Evolutionary conservation across 306 rosid genomes (phyloP).

Genomic region (Trifolium repens): DNA sequence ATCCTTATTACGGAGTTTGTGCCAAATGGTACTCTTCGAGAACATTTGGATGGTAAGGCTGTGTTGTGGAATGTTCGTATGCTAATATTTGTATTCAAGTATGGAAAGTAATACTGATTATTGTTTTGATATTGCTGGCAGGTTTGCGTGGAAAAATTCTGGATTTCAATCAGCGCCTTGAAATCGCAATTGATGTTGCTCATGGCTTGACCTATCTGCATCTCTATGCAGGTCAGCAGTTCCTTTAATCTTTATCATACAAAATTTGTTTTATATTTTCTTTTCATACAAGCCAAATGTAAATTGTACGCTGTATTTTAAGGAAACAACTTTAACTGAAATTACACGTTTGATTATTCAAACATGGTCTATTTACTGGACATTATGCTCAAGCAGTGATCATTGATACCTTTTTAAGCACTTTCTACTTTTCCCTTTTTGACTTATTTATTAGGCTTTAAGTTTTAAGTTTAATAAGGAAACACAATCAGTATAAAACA

Average conservation of each 20-base stretch:
- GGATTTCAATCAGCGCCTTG: slow-evolving; percentile 96
- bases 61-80: slow-evolving; percentile 35
- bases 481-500: too few relatives aligned
- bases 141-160: slow-evolving; percentile 76
- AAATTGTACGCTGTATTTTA: slow-evolving; percentile 21
- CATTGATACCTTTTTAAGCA: slow-evolving; percentile 14
- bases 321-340: slow-evolving; percentile 2
- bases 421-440: slow-evolving; percentile 9
- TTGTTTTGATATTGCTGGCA: slow-evolving; percentile 48
- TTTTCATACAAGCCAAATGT: slow-evolving; percentile 26
- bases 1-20: slow-evolving; percentile 90
- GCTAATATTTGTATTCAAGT: slow-evolving; percentile 27
- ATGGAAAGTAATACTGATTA: slow-evolving; percentile 28
- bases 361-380: slow-evolving; percentile 18
- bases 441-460: not conserved
- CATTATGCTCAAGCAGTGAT: slow-evolving; percentile 14
- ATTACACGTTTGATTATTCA: slow-evolving; percentile 13
- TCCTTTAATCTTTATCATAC: slow-evolving; percentile 36
- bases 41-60: slow-evolving; percentile 93
- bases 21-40: slow-evolving; percentile 87
- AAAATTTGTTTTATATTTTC: slow-evolving; percentile 28
- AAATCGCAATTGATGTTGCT: slow-evolving; percentile 94
- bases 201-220: slow-evolving; percentile 96
- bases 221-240: slow-evolving; percentile 74
- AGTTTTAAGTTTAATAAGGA: not conserved